Evolutionary conservation across 2,329 filamentous ascomycete genomes (phyloP), one percentile per base, ranked within the genome.

Genomic region (Trichoderma atrobrunneum): DNA sequence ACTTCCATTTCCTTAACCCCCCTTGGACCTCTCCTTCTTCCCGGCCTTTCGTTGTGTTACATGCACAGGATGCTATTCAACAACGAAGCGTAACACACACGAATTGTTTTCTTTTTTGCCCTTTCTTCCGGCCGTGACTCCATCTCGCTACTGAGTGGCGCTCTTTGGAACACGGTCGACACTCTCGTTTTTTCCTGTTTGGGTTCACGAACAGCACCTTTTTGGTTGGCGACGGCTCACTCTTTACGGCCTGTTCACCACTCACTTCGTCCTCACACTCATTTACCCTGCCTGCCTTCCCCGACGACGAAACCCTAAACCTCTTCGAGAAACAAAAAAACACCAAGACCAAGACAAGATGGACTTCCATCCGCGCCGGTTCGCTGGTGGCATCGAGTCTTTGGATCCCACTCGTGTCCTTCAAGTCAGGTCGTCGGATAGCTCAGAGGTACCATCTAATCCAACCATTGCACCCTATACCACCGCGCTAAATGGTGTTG

Each of bases 401-500:
- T 74, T 79, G 36, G 72, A 76, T 56, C 76, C 79, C 64, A 79
- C 79, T 26, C 77, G 78, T 62, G 81, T 79, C 24, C 75, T 82
- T 68, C 73, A 80, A 66, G 70, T 73, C 67, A 78, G 79, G 72
- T 78, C 76, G 70, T 74, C 77, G 16, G 75, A 77, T 54, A 77
- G 76, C 43, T 73, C 76, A 72, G 77, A 78, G 73, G 77, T 79
- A 74, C 77, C 80, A 62, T 78, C 84, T 26, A 83, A 81, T 56
- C 82, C 84, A 24, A 88, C 87, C 24, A 87, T 90, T 72, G 84
- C 86, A 16, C 86, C 87, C 21, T 91, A 85, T 78, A 84, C 86
- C 76, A 86, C 85, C 36, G 84, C 83, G 61, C 84, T 91, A 73
- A 87, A 86, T 76, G 89, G 89, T 70, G 89, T 91, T 74, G 87